A percentile compares a stretch with the other conserved stretches of the same genome.
phyloP scores from a whole-genome alignment of 768 basidiomycete genomes.

The Boletus reticulatus region DNA sequence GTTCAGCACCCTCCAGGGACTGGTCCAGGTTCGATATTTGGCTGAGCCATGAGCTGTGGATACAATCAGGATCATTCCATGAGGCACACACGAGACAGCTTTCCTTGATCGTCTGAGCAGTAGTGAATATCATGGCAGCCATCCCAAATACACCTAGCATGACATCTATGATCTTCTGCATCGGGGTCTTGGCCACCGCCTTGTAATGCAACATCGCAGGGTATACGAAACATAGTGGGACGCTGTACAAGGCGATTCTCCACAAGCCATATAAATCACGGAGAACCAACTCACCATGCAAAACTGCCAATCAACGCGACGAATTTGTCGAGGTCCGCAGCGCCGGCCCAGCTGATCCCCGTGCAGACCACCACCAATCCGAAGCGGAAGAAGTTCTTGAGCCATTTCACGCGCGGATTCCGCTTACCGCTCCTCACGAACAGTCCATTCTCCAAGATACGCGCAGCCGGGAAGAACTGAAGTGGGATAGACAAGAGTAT shows the following conservation, averaged over 20 bases:
- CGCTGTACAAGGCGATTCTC: constrained; percentile 43
- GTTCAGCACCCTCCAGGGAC: constrained; percentile 34
- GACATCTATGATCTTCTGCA: constrained; percentile 66
- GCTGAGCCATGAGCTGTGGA: constrained; percentile 59
- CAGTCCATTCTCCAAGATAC: constrained; percentile 95
- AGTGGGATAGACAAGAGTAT: constrained; percentile 91
- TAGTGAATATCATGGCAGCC: constrained; percentile 73
- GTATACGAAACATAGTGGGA: constrained; percentile 92
- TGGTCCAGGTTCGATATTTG: constrained; percentile 38
- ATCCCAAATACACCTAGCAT: constrained; percentile 74
- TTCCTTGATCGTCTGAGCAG: constrained; percentile 72
- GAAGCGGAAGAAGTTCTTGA: constrained; percentile 89
- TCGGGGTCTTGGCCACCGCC: constrained; percentile 73
- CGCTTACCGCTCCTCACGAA: constrained; percentile 87
- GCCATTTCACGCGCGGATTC: constrained; percentile 85
- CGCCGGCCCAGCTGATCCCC: constrained; percentile 78
- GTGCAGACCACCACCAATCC: constrained; percentile 75
- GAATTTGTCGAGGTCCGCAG: constrained; percentile 91
- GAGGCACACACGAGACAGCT: background rate
- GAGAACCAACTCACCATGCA: constrained; percentile 66
- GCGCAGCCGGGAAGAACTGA: constrained; percentile 96
- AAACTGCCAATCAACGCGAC: constrained; percentile 91
- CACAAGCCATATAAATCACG: background rate
- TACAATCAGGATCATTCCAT: constrained; percentile 8
- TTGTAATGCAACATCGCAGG: constrained; percentile 91